Percentiles rank a stretch among this genome's conserved stretches.
Evolutionary conservation across 306 rosid genomes (phyloP).

Genomic region (Vicia villosa): DNA sequence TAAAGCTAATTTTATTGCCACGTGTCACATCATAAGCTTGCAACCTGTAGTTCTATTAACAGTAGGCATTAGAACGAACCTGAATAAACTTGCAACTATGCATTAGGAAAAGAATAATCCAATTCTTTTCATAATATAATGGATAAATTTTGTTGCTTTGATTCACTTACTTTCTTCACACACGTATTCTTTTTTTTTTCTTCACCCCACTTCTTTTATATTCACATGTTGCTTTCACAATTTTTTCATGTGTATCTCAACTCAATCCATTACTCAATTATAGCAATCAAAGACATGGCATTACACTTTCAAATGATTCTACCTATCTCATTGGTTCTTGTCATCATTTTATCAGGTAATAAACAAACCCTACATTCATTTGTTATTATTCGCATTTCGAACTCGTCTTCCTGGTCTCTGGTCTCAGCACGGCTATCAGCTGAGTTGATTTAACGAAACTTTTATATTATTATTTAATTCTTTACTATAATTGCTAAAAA

Average conservation of each 20-base stretch:
- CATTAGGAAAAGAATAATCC: constrained; percentile 64
- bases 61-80: constrained; percentile 45
- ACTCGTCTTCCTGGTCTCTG: too few relatives aligned
- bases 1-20: background rate
- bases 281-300: constrained; percentile 37
- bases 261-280: background rate
- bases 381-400: too few relatives aligned
- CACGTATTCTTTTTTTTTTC: constrained; percentile 64
- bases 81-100: constrained; percentile 54
- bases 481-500: background rate
- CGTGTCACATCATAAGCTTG: background rate
- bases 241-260: constrained; percentile 5
- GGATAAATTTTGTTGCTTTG: constrained; percentile 43
- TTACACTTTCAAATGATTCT: constrained; percentile 41
- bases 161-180: constrained; percentile 41
- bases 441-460: too few relatives aligned
- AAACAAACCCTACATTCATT: background rate
- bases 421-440: too few relatives aligned
- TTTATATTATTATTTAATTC: background rate
- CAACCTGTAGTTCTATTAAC: background rate
- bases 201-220: constrained; percentile 37
- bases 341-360: constrained; percentile 61
- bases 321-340: constrained; percentile 39
- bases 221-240: constrained; percentile 10
- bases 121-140: constrained; percentile 21